Evolutionary conservation across 176 grass and related monocot species (phyloP).

Genomic region (Alloteropsis semialata): DNA sequence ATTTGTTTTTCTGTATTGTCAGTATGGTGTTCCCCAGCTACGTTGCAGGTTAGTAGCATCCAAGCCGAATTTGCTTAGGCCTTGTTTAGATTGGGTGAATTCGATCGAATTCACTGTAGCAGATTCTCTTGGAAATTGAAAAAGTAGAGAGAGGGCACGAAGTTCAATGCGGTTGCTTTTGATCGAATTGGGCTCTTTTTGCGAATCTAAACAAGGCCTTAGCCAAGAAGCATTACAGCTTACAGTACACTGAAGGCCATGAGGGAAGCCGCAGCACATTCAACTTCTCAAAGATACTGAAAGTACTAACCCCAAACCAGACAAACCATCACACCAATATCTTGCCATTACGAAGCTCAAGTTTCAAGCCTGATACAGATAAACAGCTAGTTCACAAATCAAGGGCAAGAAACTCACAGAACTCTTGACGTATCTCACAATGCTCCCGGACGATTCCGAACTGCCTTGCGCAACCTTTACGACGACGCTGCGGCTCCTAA

Average conservation of each 20-base stretch:
- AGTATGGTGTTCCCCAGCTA: background rate
- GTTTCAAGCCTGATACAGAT: background rate
- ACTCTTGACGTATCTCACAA: conserved; percentile 59
- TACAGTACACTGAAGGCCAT: background rate
- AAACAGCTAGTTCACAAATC: background rate
- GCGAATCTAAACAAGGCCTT: no score
- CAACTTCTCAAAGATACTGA: background rate
- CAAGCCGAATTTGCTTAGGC: no score
- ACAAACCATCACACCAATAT: background rate
- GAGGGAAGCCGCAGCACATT: background rate
- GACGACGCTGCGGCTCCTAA: conserved; percentile 37
- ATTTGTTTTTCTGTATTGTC: background rate
- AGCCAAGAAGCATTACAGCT: background rate
- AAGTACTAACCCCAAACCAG: background rate
- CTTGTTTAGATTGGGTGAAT: no score
- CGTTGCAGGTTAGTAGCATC: background rate
- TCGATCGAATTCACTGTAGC: no score
- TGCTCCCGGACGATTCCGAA: conserved; percentile 63
- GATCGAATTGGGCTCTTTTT: no score
- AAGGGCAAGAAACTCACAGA: conserved; percentile 55
- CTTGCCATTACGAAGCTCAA: background rate
- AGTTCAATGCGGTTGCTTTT: no score
- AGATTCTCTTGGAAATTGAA: no score
- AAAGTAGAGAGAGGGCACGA: no score
- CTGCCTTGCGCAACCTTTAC: conserved; percentile 50